Percentiles rank a stretch among this genome's conserved stretches.
Evolutionary conservation across 768 basidiomycete genomes (phyloP).

Genomic region (Hydnum rufescens): DNA sequence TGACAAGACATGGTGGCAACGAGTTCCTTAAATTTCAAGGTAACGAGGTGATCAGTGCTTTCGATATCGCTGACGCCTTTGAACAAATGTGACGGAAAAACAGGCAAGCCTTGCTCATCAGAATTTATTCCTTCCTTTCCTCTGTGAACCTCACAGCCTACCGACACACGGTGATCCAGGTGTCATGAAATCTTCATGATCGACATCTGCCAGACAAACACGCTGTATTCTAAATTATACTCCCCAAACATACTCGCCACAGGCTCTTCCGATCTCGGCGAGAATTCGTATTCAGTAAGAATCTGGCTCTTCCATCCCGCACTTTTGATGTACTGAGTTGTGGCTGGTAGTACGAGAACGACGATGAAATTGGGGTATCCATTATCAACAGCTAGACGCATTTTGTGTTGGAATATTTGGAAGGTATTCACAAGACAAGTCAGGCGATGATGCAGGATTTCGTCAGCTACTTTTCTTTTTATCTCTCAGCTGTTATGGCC

Average conservation of each 20-base stretch:
- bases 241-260: conserved; percentile 86
- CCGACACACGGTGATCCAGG: conserved; percentile 17
- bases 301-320: background rate
- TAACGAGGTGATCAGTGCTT: conserved; percentile 91
- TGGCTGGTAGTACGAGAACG: conserved; percentile 58
- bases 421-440: conserved; percentile 80
- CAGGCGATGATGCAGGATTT: conserved; percentile 62
- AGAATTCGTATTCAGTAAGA: conserved; percentile 85
- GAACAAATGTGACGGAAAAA: conserved; percentile 98
- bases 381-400: conserved; percentile 94
- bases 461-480: conserved; percentile 27
- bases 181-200: conserved; percentile 99
- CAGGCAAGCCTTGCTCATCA: conserved; percentile 29
- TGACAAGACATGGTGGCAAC: conserved; percentile 96
- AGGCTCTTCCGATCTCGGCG: conserved; percentile 61
- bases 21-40: conserved; percentile 99
- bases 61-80: conserved; percentile 93
- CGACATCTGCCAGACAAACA: conserved; percentile 95
- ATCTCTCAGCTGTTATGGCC: background rate
- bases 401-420: conserved; percentile 77
- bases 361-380: conserved; percentile 83
- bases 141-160: background rate
- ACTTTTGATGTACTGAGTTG: conserved; percentile 4
- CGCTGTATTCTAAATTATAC: conserved; percentile 84
- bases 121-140: background rate